Evolutionary conservation across 805 yeast species (phyloP).

Genomic region (Candida maris): DNA sequence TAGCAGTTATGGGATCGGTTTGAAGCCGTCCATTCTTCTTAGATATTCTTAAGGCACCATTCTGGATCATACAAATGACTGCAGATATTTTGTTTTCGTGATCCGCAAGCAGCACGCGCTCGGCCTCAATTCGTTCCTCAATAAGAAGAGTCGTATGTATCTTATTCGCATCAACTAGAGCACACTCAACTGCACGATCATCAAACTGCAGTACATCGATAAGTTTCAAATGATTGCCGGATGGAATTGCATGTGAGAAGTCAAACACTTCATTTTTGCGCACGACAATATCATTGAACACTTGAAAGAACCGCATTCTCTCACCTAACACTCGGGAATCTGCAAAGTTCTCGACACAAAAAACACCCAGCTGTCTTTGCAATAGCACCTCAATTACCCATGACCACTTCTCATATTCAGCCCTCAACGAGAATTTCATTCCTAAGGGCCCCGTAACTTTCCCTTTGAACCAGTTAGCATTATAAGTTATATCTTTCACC

Average conservation of each 20-base stretch:
- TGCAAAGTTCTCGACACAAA: constrained; percentile 59
- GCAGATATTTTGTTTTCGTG: constrained; percentile 25
- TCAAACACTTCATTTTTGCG: constrained; percentile 58
- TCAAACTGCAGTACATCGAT: constrained; percentile 58
- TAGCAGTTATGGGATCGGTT: constrained; percentile 27
- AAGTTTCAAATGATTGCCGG: constrained; percentile 41
- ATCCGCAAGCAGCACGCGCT: constrained; percentile 34
- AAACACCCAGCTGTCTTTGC: constrained; percentile 50
- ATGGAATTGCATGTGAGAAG: constrained; percentile 44
- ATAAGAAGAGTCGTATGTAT: constrained; percentile 60
- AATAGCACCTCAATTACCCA: constrained; percentile 56
- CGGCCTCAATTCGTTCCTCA: constrained; percentile 50
- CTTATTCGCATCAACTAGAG: constrained; percentile 58
- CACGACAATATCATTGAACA: constrained; percentile 41
- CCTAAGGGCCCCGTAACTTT: constrained; percentile 85
- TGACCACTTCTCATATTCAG: constrained; percentile 53
- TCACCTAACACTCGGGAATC: constrained; percentile 50
- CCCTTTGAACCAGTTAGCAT: constrained; percentile 36
- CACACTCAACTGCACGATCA: constrained; percentile 51
- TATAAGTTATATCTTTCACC: constrained; percentile 38
- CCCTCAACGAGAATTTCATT: constrained; percentile 49
- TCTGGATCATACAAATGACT: constrained; percentile 24
- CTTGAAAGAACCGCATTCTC: constrained; percentile 31
- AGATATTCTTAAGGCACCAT: constrained; percentile 23
- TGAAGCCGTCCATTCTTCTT: constrained; percentile 28